Evolutionary conservation across 495 filamentous ascomycete species (phyloP).

Genomic region (Podospora bellae-mahoneyi): DNA sequence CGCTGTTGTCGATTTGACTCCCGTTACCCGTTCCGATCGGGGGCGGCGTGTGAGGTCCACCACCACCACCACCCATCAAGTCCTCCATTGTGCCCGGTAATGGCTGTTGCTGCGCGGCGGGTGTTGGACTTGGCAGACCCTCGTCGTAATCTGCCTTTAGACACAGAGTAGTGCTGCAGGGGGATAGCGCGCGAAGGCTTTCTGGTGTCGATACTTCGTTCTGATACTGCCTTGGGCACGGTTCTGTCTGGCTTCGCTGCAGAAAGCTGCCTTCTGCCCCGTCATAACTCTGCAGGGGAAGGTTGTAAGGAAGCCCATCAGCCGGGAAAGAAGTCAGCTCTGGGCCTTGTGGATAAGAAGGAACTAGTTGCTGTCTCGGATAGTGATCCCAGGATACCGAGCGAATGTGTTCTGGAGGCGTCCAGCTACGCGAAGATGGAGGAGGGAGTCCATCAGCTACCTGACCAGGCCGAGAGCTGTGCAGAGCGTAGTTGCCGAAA

Average conservation of each 20-base stretch:
- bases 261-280: conserved; percentile 14
- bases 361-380: conserved; percentile 3
- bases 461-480: conserved; percentile 20
- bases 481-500: conserved; percentile 30
- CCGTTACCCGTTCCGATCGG: conserved; percentile 4
- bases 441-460: conserved; percentile 12
- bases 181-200: conserved; percentile 17
- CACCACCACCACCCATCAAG: background rate
- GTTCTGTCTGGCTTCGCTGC: conserved; percentile 19
- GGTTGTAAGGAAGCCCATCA: conserved; percentile 5
- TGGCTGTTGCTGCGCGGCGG: conserved; percentile 5
- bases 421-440: conserved; percentile 32
- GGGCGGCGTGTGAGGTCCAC: background rate
- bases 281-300: conserved; percentile 13
- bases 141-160: conserved; percentile 17
- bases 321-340: conserved; percentile 17
- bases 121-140: conserved; percentile 8
- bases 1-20: conserved; percentile 11
- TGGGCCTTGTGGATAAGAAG: background rate
- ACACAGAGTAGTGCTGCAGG: conserved; percentile 24
- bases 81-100: background rate
- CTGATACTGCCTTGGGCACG: conserved; percentile 17
- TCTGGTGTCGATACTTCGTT: conserved; percentile 17
- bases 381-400: conserved; percentile 22
- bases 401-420: conserved; percentile 27